phyloP scores from a whole-genome alignment of 2,329 filamentous ascomycete species.

The Beauveria rudraprayagi region DNA sequence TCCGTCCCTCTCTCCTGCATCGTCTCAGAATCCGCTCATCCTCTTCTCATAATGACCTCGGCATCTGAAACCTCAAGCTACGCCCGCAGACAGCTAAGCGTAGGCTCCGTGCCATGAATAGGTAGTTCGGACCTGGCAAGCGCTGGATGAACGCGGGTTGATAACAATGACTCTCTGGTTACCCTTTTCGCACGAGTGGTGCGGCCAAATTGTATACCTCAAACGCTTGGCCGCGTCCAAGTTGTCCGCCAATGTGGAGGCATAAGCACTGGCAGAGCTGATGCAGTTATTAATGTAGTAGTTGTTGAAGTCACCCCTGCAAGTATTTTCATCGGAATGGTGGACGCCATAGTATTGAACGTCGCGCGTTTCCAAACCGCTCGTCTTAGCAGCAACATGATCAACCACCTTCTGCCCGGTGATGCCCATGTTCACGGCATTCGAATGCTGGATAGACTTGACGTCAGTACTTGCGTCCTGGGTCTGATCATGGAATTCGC shows the following conservation, averaged over 20 bases:
- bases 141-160: neutral
- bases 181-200: neutral
- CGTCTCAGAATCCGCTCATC: neutral
- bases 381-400: neutral
- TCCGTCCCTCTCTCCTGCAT: neutral
- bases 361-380: neutral
- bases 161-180: neutral
- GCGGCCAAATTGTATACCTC: conserved; percentile 1
- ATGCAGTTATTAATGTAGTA: neutral
- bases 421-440: neutral
- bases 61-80: neutral
- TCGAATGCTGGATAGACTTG: neutral
- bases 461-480: neutral
- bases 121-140: neutral
- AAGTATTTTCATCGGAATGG: neutral
- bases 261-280: neutral
- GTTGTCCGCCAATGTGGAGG: neutral
- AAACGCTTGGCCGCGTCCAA: neutral
- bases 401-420: neutral
- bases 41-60: neutral
- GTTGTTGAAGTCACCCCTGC: neutral
- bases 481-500: neutral
- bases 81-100: neutral
- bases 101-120: neutral
- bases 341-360: neutral